Conservation (phyloP, 2,329 filamentous ascomycete species). For the Talaromyces piceae region DNA sequence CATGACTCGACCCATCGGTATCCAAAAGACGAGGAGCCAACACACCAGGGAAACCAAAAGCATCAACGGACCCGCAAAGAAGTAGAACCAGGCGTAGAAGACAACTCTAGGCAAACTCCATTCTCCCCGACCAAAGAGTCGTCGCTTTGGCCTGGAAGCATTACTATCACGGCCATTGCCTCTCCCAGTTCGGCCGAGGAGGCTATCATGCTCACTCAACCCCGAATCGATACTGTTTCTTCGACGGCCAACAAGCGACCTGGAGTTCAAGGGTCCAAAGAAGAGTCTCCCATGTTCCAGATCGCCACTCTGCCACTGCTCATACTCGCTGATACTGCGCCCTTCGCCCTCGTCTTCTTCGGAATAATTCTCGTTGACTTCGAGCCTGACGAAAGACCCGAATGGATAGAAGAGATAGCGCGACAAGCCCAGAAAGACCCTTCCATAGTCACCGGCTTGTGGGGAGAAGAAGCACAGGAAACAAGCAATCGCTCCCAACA, state of each 20-base stretch:
- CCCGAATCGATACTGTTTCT: constrained; percentile 83
- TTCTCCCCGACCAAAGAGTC: constrained; percentile 87
- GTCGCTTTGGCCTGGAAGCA: constrained; percentile 57
- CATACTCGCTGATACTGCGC: constrained; percentile 95
- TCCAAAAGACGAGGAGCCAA: constrained; percentile 96
- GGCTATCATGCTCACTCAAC: constrained; percentile 73
- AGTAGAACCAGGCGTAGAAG: constrained; percentile 96
- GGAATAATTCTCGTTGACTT: constrained; percentile 88
- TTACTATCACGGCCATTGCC: constrained; percentile 37
- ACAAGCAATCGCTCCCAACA: constrained; percentile 67
- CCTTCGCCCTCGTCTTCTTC: constrained; percentile 95
- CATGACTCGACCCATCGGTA: constrained; percentile 96
- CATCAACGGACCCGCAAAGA: constrained; percentile 76
- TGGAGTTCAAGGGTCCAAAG: constrained; percentile 72
- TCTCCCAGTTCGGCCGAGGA: constrained; percentile 63
- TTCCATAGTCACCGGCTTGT: constrained; percentile 78
- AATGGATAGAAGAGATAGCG: constrained; percentile 93
- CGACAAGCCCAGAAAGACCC: constrained; percentile 73
- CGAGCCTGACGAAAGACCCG: constrained; percentile 86
- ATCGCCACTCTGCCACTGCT: constrained; percentile 97
- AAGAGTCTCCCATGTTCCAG: constrained; percentile 92
- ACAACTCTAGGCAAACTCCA: constrained; percentile 93
- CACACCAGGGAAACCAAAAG: constrained; percentile 81
- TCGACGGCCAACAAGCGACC: constrained; percentile 77
- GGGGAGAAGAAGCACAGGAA: constrained; percentile 68